Conservation (phyloP, 2,329 filamentous ascomycete species). For the Fusarium kyushuense region DNA sequence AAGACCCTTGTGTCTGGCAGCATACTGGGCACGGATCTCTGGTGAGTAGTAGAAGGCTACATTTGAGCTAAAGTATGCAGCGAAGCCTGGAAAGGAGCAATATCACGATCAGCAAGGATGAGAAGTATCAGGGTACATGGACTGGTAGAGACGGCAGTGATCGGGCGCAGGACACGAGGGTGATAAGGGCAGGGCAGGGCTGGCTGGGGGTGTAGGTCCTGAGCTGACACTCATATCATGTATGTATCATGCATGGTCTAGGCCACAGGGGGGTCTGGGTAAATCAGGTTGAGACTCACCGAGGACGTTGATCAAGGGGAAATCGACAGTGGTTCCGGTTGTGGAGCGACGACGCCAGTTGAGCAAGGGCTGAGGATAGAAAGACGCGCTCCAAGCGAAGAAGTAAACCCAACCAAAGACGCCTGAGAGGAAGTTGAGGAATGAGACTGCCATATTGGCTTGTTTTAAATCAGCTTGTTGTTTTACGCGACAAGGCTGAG, state of each 20-base stretch:
- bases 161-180: constrained; percentile 23
- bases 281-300: constrained; percentile 55
- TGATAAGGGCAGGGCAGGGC: constrained; percentile 10
- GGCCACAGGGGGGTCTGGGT: constrained; percentile 12
- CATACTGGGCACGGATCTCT: constrained; percentile 84
- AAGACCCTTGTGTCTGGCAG: constrained; percentile 78
- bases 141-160: constrained; percentile 20
- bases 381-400: constrained; percentile 84
- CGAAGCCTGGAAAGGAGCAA: constrained; percentile 66
- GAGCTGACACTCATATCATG: constrained; percentile 34
- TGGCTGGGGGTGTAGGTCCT: constrained; percentile 9
- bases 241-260: constrained; percentile 4
- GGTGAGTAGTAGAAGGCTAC: constrained; percentile 82
- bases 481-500: background rate
- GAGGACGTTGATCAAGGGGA: constrained; percentile 78
- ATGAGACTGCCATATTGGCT: constrained; percentile 45
- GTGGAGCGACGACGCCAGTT: constrained; percentile 84
- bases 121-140: constrained; percentile 7
- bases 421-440: constrained; percentile 65
- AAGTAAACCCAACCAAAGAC: constrained; percentile 82
- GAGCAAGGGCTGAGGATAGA: constrained; percentile 89
- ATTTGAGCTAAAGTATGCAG: constrained; percentile 81
- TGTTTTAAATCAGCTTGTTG: background rate
- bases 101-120: constrained; percentile 31
- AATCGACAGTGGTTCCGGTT: constrained; percentile 87